phyloP scores from a whole-genome alignment of 768 basidiomycete species.

The Hortiboletus flavorubellus region DNA sequence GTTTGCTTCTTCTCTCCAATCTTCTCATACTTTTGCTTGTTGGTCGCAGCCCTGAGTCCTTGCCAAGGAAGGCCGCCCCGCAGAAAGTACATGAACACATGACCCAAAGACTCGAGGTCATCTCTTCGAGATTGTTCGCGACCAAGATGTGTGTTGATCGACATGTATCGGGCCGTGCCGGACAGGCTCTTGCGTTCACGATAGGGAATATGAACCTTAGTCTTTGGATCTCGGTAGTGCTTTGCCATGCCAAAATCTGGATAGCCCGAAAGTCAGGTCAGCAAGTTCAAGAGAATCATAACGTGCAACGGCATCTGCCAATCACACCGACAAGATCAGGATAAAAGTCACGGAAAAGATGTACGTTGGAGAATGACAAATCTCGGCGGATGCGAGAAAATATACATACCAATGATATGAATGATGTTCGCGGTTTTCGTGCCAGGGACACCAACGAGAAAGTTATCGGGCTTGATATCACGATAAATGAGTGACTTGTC shows the following conservation, averaged over 20 bases:
- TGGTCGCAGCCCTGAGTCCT: slow-evolving; percentile 93
- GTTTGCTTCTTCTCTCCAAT: slow-evolving; percentile 99
- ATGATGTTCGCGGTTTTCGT: slow-evolving; percentile 88
- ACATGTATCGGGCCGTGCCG: slow-evolving; percentile 98
- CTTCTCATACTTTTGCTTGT: slow-evolving; percentile 99
- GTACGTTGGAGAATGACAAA: slow-evolving; percentile 7
- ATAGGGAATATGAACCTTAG: slow-evolving; percentile 98
- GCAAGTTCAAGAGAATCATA: neutral
- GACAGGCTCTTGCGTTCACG: slow-evolving; percentile 95
- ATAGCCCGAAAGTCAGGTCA: slow-evolving; percentile 12
- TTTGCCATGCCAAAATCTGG: slow-evolving; percentile 99
- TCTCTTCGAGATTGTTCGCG: slow-evolving; percentile 94
- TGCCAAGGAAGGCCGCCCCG: slow-evolving; percentile 98
- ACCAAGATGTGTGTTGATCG: slow-evolving; percentile 97
- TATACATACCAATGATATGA: slow-evolving; percentile 75
- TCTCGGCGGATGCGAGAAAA: slow-evolving; percentile 2
- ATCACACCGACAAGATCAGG: neutral
- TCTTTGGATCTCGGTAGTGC: slow-evolving; percentile 97
- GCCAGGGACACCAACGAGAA: slow-evolving; percentile 90
- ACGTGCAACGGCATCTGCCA: neutral
- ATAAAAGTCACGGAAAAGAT: neutral
- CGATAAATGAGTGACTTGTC: slow-evolving; percentile 98
- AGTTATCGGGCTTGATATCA: slow-evolving; percentile 99
- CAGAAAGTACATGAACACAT: slow-evolving; percentile 99
- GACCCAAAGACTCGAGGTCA: slow-evolving; percentile 94